A percentile compares a stretch with the other conserved stretches of the same genome.
Evolutionary conservation across 768 basidiomycete species (phyloP).

Genomic region (Leccinum variicolor): DNA sequence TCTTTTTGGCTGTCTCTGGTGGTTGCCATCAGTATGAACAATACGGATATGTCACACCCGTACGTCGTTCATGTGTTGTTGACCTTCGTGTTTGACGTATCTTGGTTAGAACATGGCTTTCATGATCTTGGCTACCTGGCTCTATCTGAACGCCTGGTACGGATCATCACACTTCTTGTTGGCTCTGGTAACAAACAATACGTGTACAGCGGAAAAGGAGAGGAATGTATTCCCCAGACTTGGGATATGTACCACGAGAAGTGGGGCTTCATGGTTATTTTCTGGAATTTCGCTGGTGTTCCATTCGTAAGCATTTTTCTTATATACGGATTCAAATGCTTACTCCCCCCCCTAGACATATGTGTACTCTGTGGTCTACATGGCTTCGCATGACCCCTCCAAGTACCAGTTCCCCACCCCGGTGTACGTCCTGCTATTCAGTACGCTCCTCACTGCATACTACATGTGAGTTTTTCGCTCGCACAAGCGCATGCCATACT

Average conservation of each 20-base stretch:
- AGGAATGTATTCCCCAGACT: conserved; percentile 93
- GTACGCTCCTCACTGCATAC: conserved; percentile 78
- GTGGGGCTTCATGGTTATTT: conserved; percentile 98
- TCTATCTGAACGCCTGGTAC: conserved; percentile 96
- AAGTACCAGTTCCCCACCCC: conserved; percentile 83
- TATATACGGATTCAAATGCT: background rate
- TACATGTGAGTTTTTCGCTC: conserved; percentile 57
- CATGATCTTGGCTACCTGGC: conserved; percentile 91
- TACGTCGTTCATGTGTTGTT: conserved; percentile 36
- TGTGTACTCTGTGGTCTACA: conserved; percentile 96
- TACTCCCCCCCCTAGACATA: conserved; percentile 60
- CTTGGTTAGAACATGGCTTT: conserved; percentile 83
- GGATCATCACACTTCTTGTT: conserved; percentile 9
- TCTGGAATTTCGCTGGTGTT: conserved; percentile 95
- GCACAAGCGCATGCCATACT: background rate
- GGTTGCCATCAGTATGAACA: conserved; percentile 94
- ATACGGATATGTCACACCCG: conserved; percentile 88
- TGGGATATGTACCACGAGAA: conserved; percentile 99
- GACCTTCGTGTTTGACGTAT: background rate
- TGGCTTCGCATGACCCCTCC: conserved; percentile 90
- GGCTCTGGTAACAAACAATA: conserved; percentile 1
- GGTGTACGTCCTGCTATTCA: conserved; percentile 69
- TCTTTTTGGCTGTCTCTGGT: conserved; percentile 89
- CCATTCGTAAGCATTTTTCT: conserved; percentile 66
- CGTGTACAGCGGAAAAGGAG: conserved; percentile 71